Base-by-base conservation (phyloP, 2,329 filamentous ascomycete genomes). In the Paracoccidioides brasiliensis region DNA sequence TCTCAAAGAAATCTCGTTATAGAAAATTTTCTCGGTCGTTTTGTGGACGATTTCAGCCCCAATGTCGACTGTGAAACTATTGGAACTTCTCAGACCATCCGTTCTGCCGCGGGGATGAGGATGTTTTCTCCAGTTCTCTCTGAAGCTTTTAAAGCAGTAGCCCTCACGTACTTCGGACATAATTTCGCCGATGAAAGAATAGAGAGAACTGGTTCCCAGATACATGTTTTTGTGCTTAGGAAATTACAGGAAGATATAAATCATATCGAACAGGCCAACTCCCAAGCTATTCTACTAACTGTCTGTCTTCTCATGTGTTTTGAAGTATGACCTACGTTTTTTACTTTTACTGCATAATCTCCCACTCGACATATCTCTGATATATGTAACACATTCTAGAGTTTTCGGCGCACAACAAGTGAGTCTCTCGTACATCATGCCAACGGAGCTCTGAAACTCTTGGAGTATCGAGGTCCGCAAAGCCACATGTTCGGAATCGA, bases 401-500 rank as follows among this genome's bases (percentile, higher is more conserved):
- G 67, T 40, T 67, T 72, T 50, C 69, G 70, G 57, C 63, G 69
- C 22, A 71, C 69, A 3, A 65, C 67, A 2, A 62, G 66, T 40
- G 63, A 57, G 3, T 66, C 64, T 15, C 64, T 72, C 6, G 46
- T 60, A 0, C 66, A 68, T 33, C 69, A 72, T 46, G 64, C 69
- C 12, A 59, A 62, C 44, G 70, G 69, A 46, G 69, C 68, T 12
- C 57, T 70, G 55, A 67, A 66, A 37, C 53, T 72, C 53, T 67
- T 72, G 28, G 66, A 70, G 49, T 68, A 71, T 55, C 67, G 70
- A 35, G 70, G 70, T 7, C 68, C 70, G 0, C 68, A 70, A 51
- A 70, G 67, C 40, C 70, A 72, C 56, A 67, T 71, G 52, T 67
- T 69, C 56, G 70, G 70, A 1, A 67, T 72, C 2, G 70, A 72